Evolutionary conservation across 108 stramenopile species (phyloP).

Genomic region (Skeletonema tropicum): DNA sequence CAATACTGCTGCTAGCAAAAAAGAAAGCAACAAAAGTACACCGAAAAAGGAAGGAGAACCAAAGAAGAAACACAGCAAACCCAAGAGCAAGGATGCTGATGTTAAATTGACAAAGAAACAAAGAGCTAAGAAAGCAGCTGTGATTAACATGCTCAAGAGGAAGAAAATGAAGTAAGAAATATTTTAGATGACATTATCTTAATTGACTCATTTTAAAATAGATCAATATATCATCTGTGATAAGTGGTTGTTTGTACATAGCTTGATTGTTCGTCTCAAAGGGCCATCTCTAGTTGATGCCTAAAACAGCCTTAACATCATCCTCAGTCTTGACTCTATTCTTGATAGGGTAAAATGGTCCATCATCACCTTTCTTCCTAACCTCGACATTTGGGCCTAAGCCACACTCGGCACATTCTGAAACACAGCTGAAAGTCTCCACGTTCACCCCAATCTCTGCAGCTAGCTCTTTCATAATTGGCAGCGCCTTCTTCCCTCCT

Average conservation of each 20-base stretch:
- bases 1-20: background rate
- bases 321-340: constrained; percentile 65
- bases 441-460: constrained; percentile 49
- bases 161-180: constrained; percentile 10
- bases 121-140: constrained; percentile 41
- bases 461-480: constrained; percentile 56
- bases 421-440: constrained; percentile 71
- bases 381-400: constrained; percentile 74
- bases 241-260: constrained; percentile 5
- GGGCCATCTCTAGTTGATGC: constrained; percentile 27
- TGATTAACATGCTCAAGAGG: constrained; percentile 14
- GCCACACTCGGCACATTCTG: constrained; percentile 78
- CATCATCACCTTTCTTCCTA: constrained; percentile 61
- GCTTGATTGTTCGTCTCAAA: background rate
- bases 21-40: constrained; percentile 1
- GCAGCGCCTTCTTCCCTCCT: constrained; percentile 59
- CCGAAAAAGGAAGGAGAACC: background rate
- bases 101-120: constrained; percentile 43
- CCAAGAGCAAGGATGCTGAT: constrained; percentile 4
- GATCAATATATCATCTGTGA: background rate
- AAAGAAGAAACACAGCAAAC: constrained; percentile 3
- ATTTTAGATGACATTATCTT: background rate
- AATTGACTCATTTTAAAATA: background rate
- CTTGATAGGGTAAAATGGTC: constrained; percentile 75
- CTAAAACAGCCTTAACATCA: constrained; percentile 65